Percentiles rank a stretch among this genome's conserved stretches.
phyloP scores from a whole-genome alignment of 176 grass and related monocot genomes.

The Otatea glauca region DNA sequence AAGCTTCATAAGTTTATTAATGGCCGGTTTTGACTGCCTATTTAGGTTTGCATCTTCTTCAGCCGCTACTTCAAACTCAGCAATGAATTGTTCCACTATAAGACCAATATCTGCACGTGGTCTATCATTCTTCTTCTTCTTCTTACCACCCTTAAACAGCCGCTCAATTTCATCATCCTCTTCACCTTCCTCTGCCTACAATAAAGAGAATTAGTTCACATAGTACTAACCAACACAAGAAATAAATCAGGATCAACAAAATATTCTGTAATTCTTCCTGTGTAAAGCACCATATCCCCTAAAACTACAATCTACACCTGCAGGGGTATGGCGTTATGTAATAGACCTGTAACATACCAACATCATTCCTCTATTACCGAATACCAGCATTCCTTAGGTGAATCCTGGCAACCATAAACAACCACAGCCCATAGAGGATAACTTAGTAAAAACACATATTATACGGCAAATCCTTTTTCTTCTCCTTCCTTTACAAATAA shows the following conservation, averaged over 20 bases:
- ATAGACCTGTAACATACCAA: not conserved
- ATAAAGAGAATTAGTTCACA: slow-evolving; percentile 20
- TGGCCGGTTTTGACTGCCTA: slow-evolving; percentile 91
- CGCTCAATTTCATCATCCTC: slow-evolving; percentile 88
- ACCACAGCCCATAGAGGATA: not conserved
- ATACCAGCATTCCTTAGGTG: not conserved
- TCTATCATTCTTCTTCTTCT: slow-evolving; percentile 91
- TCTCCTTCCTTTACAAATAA: not conserved
- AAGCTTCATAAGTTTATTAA: slow-evolving; percentile 96
- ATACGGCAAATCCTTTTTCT: not conserved
- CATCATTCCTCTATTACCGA: slow-evolving; percentile 6
- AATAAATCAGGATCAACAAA: slow-evolving; percentile 14
- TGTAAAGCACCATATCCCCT: not conserved
- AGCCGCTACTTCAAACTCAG: slow-evolving; percentile 86
- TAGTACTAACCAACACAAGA: not conserved
- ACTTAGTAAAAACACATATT: not conserved
- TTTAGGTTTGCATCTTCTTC: slow-evolving; percentile 98
- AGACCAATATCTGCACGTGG: slow-evolving; percentile 86
- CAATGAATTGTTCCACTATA: slow-evolving; percentile 94
- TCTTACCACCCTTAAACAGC: slow-evolving; percentile 82
- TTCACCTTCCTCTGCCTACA: slow-evolving; percentile 87
- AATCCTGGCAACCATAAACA: not conserved
- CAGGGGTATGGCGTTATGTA: not conserved
- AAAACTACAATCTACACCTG: slow-evolving; percentile 10
- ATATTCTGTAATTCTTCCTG: not conserved